Base-by-base conservation (phyloP, 805 yeast genomes). In the Barnettozyma botsteinii region DNA sequence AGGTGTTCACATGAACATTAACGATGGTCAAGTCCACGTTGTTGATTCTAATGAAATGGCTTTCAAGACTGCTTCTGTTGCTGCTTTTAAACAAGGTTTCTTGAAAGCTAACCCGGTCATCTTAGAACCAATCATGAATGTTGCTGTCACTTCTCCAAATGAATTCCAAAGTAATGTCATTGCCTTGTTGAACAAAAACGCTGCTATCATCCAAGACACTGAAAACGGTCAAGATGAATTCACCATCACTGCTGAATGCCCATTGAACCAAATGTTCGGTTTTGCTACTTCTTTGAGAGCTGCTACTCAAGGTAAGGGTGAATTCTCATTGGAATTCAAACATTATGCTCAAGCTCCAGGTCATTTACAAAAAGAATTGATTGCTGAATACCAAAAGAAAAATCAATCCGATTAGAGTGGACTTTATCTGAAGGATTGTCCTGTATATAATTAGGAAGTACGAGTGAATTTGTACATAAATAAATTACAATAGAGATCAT, bases 251-350 rank as follows among this genome's bases (percentile, higher is more conserved):
- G 94, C 97, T 24, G 98, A 93, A 63, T 91, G 98, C 69, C 84
- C 98, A n/a, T 77, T 93, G 66, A 89, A 89, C 70, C 77, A 85
- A 47, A 79, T 93, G 87, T 93, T 93, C 63, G 98, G 98, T 28
- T 86, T 93, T 60, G 96, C 98, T 7, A 85, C 98, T 8, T 78
- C 86, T 20, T 73, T 93, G 59, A 83, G 99, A 72, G 98, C 98
- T 17, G 79, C 85, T 45, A 91, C 98, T 13, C 98, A 93, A 67
- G 99, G 99, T 67, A 93, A 93, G 63, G 98, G 99, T 57, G 98
- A 94, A 67, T 93, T 93, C 64, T 77, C 96, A 2, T 74, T 93
- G 64, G 99, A 93, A 64, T 93, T 93, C 70, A 81, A 85, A 60
- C 85, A 87, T 57, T 93, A 91, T 62, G 78, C 91, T 37, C 96